A percentile compares a stretch with the other conserved stretches of the same genome.
Conservation (phyloP, 768 basidiomycete species). For the Mycena maculata region DNA sequence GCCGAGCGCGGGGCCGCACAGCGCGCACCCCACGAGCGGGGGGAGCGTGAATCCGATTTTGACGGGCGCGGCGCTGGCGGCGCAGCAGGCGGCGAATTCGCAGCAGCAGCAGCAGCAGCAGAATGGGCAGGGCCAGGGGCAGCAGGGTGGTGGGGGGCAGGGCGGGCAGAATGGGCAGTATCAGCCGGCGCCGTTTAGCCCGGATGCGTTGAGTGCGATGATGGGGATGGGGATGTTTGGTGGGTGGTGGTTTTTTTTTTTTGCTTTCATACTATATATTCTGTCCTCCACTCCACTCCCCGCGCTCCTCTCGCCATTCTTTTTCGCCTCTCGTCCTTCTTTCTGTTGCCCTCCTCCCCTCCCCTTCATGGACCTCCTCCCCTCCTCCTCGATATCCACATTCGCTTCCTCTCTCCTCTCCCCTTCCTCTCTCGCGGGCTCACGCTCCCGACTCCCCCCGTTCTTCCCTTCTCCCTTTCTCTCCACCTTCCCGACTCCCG, state of each 20-base stretch:
- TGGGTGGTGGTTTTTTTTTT: conserved; percentile 33
- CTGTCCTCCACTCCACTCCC: conserved; percentile 27
- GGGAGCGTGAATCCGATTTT: conserved; percentile 2
- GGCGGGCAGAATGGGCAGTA: conserved; percentile 7
- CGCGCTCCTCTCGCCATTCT: background rate
- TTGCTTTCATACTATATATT: conserved; percentile 54
- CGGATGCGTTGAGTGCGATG: conserved; percentile 63
- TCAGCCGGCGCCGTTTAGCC: conserved; percentile 55
- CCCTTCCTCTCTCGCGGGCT: background rate
- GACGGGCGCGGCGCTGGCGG: background rate
- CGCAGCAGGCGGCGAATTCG: background rate
- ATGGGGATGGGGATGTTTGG: conserved; percentile 51
- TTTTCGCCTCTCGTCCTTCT: too few relatives aligned
- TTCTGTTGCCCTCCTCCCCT: background rate
- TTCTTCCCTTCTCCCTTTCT: background rate
- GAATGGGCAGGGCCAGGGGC: background rate
- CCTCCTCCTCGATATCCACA: too few relatives aligned
- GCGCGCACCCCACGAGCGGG: conserved; percentile 20
- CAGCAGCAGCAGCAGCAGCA: too few relatives aligned
- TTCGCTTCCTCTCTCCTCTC: background rate
- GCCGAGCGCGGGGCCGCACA: conserved; percentile 2
- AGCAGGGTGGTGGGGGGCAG: background rate
- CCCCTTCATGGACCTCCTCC: background rate
- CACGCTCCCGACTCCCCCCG: too few relatives aligned
- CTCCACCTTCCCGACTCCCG: background rate